A percentile compares a stretch with the other conserved stretches of the same genome.
Evolutionary conservation across 2,329 filamentous ascomycete genomes (phyloP).

Genomic region (Bertia moriformis): DNA sequence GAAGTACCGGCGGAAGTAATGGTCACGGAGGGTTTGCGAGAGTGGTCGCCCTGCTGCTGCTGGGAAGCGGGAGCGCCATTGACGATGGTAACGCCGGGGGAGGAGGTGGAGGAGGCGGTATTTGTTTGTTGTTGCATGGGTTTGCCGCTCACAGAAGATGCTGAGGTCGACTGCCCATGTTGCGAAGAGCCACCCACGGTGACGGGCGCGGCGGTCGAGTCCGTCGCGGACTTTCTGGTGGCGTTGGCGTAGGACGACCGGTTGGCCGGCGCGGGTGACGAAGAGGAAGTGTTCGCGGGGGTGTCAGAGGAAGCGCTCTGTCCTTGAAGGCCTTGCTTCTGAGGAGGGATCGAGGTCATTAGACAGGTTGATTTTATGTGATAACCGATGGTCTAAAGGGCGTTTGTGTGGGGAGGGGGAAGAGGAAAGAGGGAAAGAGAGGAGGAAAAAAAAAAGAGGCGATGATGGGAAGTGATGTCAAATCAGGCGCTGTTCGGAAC

Average conservation of each 20-base stretch:
- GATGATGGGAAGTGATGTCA: neutral
- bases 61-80: neutral
- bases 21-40: slow-evolving; percentile 71
- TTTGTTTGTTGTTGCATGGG: neutral
- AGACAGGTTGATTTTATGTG: neutral
- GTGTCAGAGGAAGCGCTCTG: neutral
- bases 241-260: slow-evolving; percentile 55
- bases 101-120: neutral
- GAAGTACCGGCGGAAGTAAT: slow-evolving; percentile 73
- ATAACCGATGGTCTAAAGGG: neutral
- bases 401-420: neutral
- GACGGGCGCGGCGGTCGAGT: slow-evolving; percentile 36
- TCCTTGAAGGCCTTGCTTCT: slow-evolving; percentile 1
- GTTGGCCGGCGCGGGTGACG: slow-evolving; percentile 35
- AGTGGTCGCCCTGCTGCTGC: slow-evolving; percentile 33
- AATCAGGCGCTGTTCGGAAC: neutral
- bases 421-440: neutral
- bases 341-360: slow-evolving; percentile 1
- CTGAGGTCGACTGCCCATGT: slow-evolving; percentile 1
- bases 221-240: slow-evolving; percentile 47
- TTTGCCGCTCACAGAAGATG: slow-evolving; percentile 1
- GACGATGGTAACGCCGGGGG: slow-evolving; percentile 1
- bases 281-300: slow-evolving; percentile 29
- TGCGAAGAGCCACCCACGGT: slow-evolving; percentile 1
- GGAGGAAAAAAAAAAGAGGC: neutral